Base-by-base conservation (phyloP, 2,329 filamentous ascomycete species). In the Teratosphaeria nubilosa region DNA sequence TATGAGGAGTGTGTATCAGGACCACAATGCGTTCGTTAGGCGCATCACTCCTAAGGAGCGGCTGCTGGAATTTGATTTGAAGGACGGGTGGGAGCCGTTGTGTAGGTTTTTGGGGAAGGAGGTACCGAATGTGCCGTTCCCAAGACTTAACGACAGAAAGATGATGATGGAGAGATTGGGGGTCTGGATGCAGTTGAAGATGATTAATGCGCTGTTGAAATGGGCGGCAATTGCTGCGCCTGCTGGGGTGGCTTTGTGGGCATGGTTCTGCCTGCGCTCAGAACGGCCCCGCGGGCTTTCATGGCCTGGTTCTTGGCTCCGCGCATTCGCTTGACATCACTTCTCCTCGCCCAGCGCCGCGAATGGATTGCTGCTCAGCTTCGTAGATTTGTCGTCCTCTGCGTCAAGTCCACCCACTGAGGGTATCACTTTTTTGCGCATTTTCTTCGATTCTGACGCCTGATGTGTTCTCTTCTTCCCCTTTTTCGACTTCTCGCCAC, bases 321-420 rank as follows among this genome's bases (percentile, higher is more conserved):
- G 34, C 34, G 16, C 16, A 37, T 2, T 16, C 34, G 11, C 41
- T 7, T n/a, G n/a, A 48, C 9, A 7, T 6, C 30, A 11, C 32
- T 55, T 50, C 20, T 50, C 55, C 30, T 32, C 55, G 11, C n/a
- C 45, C 24, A 65, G 52, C 11, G 56, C 54, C 1, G 60, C 41
- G 50, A 61, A 56, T 5, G 50, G 60, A 32, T 58, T 58, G 22
- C 55, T 90, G 5, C 32, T 48, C 34, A 59, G 25, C 13, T 22
- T 20, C 22, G n/a, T 32, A 22, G 91, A 67, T 85, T 85, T 60
- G 79, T 73, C 62, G 81, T 77, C 48, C 79, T 77, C 70, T 81
- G 84, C 65, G 22, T 20, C 20, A 48, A n/a, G 2, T 9, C 10
- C 41, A 7, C 41, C 20, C 16, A n/a, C 20, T 22, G 41, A n/a